Percentiles rank a stretch among this genome's conserved stretches.
Evolutionary conservation across 306 rosid genomes (phyloP).

Genomic region (Casuarina cunninghamiana): DNA sequence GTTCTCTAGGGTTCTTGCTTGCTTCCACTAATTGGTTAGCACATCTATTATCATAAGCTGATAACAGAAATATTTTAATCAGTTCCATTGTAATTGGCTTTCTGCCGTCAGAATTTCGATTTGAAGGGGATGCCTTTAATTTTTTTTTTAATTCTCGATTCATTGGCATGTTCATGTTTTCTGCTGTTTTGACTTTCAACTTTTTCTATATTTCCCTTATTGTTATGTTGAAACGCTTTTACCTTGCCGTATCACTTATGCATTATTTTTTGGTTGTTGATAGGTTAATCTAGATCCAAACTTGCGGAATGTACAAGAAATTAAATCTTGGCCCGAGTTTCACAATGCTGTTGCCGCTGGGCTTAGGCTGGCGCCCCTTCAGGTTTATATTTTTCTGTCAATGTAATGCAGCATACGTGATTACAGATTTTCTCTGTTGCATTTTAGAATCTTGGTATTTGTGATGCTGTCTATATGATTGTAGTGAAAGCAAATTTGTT

Average conservation of each 20-base stretch:
- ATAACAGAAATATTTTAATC: background rate
- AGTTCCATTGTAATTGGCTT: background rate
- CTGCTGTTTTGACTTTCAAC: constrained; percentile 20
- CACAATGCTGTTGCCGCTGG: constrained; percentile 98
- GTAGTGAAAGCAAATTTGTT: background rate
- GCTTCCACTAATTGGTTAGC: background rate
- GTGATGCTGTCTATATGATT: background rate
- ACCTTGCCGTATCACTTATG: constrained; percentile 16
- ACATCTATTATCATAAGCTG: background rate
- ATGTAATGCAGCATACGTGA: constrained; percentile 7
- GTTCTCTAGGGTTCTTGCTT: background rate
- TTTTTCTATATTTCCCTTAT: constrained; percentile 15
- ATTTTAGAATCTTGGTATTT: background rate
- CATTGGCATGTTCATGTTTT: constrained; percentile 6
- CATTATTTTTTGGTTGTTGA: background rate
- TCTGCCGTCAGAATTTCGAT: background rate
- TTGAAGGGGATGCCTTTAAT: background rate
- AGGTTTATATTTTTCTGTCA: constrained; percentile 51
- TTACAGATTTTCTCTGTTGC: background rate
- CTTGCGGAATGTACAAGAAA: constrained; percentile 83
- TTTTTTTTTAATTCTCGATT: constrained; percentile 15
- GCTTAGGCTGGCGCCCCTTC: constrained; percentile 91
- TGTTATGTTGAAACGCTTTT: constrained; percentile 1
- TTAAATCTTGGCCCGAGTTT: constrained; percentile 96
- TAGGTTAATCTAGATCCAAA: constrained; percentile 91